These are phyloP conservation scores for Jamesozyma gamospora DNA, from an alignment of 805 yeast genomes.

Conservation along the genomic window DNA sequence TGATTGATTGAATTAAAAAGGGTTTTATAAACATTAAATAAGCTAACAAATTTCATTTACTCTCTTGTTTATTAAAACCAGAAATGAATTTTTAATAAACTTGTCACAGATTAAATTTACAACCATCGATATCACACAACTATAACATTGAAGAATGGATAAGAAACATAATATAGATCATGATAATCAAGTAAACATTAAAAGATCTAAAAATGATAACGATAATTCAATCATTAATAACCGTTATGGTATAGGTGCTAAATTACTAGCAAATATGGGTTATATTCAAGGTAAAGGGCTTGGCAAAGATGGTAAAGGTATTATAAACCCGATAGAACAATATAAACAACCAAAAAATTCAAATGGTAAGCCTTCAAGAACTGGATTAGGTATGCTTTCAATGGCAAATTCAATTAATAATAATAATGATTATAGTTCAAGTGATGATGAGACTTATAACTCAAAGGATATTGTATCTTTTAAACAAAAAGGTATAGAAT, in stretches of 20 bases:
- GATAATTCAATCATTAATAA: slow-evolving; percentile 5
- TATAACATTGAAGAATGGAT: neutral
- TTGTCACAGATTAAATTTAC: no score
- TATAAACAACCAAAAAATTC: neutral
- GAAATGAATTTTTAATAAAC: no score
- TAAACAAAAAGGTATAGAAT: slow-evolving; percentile 5
- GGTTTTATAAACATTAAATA: no score
- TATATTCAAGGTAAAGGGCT: slow-evolving; percentile 75
- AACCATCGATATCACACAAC: no score
- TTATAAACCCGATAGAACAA: slow-evolving; percentile 64
- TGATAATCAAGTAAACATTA: no score
- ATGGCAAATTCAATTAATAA: neutral
- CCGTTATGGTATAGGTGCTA: slow-evolving; percentile 79
- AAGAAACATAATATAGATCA: neutral
- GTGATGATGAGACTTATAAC: slow-evolving; percentile 13
- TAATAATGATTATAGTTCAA: slow-evolving; percentile 4
- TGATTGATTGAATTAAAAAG: no score
- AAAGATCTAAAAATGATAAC: neutral
- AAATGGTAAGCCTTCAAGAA: slow-evolving; percentile 37
- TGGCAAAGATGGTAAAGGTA: slow-evolving; percentile 68
- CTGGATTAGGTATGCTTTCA: slow-evolving; percentile 61
- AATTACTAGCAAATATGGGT: slow-evolving; percentile 74
- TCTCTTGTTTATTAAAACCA: no score
- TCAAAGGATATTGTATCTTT: slow-evolving; percentile 5
- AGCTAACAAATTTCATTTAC: no score